phyloP scores from a whole-genome alignment of 495 filamentous ascomycete species.

The Collariella sp. region DNA sequence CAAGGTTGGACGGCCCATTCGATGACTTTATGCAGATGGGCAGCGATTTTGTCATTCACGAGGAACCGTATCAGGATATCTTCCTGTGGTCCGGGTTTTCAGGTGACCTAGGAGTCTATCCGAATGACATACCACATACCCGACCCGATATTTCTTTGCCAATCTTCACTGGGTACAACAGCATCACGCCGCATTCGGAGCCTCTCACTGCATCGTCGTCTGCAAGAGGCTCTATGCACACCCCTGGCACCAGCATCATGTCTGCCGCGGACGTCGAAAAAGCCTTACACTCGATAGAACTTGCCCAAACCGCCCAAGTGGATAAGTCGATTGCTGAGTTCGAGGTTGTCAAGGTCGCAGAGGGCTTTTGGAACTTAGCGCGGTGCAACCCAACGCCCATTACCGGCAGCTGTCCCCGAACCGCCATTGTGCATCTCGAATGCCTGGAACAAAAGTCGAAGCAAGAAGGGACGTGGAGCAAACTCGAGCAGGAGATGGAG shows the following conservation, averaged over 20 bases:
- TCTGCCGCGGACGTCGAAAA: conserved; percentile 32
- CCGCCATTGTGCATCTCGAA: conserved; percentile 50
- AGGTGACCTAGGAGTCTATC: conserved; percentile 31
- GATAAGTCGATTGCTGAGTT: conserved; percentile 38
- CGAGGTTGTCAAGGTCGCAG: conserved; percentile 44
- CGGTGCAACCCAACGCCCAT: conserved; percentile 46
- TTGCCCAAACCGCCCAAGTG: conserved; percentile 15
- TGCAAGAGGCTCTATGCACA: conserved; percentile 36
- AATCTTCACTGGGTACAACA: conserved; percentile 25
- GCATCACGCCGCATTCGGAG: conserved; percentile 31
- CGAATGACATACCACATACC: conserved; percentile 17
- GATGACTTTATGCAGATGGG: conserved; percentile 31
- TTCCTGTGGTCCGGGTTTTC: conserved; percentile 29
- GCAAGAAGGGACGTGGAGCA: conserved; percentile 41
- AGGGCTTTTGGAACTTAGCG: conserved; percentile 49
- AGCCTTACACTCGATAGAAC: conserved; percentile 25
- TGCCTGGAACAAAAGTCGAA: conserved; percentile 49
- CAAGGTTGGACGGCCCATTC: conserved; percentile 21
- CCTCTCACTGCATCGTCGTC: conserved; percentile 30
- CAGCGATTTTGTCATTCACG: conserved; percentile 21
- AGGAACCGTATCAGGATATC: conserved; percentile 30
- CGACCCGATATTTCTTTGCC: conserved; percentile 26
- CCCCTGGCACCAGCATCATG: conserved; percentile 38
- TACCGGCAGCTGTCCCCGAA: conserved; percentile 45
- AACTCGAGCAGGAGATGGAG: conserved; percentile 34